Evolutionary conservation across 306 rosid species (phyloP), one percentile per base, ranked within the genome.

Genomic region (Cotoneaster glaucophyllus): DNA sequence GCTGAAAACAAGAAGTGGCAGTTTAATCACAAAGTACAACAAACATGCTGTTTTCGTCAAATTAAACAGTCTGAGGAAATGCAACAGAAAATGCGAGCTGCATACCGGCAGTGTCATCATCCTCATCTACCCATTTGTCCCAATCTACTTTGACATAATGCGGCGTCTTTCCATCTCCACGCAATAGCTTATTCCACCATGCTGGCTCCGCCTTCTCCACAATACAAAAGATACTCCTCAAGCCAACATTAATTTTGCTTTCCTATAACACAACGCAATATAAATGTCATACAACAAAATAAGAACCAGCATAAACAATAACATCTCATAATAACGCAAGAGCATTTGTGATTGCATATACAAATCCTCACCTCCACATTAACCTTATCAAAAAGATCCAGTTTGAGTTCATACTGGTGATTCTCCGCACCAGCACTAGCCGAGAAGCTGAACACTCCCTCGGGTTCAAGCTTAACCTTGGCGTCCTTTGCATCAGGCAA

Each of bases 101-200:
- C 74, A 29, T 78, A 90, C 97, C 88, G 3, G 54, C 54, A n/a
- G 69, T 83, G 6, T 90, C 96, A 14, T 91, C 98, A 67, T 94
- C 98, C 73, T 94, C 97, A 73, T 94, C 98, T 6, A 84, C 98
- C 98, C 98, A 94, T 83, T 90, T 94, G 80, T 94, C 97, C 97
- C 97, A 94, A 78, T 94, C 98, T 77, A 94, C 96, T 85, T 91
- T 94, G 66, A 94, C 88, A 63, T 88, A 86, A 75, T 94, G 98
- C 3, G 98, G 98, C 22, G 91, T 58, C 85, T 87, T 94, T 63
- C 91, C 96, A 79, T 82, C 96, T 59, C 82, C 98, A 15, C 86
- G 84, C 73, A 94, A 74, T 14, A 94, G 85, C 82, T 82, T 94
- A 50, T 86, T 86, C 98, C 97, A 94, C 98, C 98, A 94, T 45